Evolutionary conservation across 805 yeast genomes (phyloP).

Genomic region (Wickerhamomyces bovis): DNA sequence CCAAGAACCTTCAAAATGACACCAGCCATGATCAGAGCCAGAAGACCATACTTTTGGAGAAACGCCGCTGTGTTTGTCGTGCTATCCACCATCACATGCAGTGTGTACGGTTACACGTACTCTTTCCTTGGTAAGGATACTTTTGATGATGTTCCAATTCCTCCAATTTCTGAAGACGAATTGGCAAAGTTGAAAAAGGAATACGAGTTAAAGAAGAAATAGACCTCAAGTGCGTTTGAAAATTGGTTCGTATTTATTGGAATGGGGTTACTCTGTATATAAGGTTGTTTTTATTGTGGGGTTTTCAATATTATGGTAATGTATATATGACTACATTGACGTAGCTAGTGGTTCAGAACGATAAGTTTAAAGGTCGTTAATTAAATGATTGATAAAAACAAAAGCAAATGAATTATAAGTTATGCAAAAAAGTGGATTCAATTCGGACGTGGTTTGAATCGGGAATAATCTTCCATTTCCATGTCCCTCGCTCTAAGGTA

Average conservation of each 20-base stretch:
- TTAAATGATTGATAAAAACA: background rate
- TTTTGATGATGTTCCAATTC: conserved; percentile 87
- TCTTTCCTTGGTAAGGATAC: conserved; percentile 68
- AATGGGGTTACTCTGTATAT: background rate
- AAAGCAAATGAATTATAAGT: background rate
- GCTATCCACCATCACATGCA: conserved; percentile 57
- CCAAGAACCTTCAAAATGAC: conserved; percentile 79
- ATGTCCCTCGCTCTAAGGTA: conserved; percentile 17
- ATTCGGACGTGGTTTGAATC: background rate
- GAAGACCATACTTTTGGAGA: conserved; percentile 78
- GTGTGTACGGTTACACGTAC: conserved; percentile 63
- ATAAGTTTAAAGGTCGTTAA: background rate
- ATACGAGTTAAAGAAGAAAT: conserved; percentile 42
- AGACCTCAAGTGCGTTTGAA: background rate
- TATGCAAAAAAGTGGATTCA: background rate
- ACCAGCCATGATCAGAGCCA: conserved; percentile 87
- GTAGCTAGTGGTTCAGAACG: too few relatives aligned
- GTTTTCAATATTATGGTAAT: background rate
- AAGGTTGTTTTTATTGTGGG: background rate
- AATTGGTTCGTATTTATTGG: conserved; percentile 1
- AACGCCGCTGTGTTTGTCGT: conserved; percentile 60
- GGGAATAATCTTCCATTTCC: conserved; percentile 21
- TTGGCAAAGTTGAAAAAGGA: conserved; percentile 66
- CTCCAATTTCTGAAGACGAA: conserved; percentile 80
- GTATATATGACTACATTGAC: background rate